A percentile compares a stretch with the other conserved stretches of the same genome.
These are phyloP conservation scores for Papilionanthe hybrid DNA, from an alignment of 116 monocot species.

Conservation along the genomic window DNA sequence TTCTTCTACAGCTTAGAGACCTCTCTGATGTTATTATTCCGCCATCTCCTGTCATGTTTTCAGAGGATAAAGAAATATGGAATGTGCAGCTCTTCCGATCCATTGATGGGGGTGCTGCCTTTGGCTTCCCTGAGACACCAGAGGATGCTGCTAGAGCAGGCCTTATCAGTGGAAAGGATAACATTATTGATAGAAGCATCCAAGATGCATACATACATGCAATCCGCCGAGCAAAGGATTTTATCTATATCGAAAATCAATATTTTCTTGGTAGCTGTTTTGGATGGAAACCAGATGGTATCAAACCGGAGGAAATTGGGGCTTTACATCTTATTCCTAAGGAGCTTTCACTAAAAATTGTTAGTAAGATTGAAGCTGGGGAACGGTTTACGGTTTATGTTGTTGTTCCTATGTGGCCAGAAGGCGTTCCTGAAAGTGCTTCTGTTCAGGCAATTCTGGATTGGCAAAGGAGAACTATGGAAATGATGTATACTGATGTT, in stretches of 20 bases:
- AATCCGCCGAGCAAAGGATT: constrained; percentile 21
- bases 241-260: constrained; percentile 30
- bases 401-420: constrained; percentile 31
- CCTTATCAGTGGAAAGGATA: constrained; percentile 22
- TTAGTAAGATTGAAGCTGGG: constrained; percentile 31
- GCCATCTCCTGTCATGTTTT: constrained; percentile 18
- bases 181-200: constrained; percentile 28
- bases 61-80: constrained; percentile 15
- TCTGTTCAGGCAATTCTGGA: constrained; percentile 30
- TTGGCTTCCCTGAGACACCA: constrained; percentile 27
- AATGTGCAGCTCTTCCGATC: constrained; percentile 24
- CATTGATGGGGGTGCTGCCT: constrained; percentile 20
- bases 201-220: constrained; percentile 30
- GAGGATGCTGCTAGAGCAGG: constrained; percentile 26
- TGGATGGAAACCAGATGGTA: constrained; percentile 19
- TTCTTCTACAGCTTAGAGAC: constrained; percentile 12
- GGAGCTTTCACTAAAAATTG: constrained; percentile 26
- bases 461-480: constrained; percentile 34
- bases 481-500: constrained; percentile 29
- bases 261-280: constrained; percentile 31
- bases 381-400: constrained; percentile 27
- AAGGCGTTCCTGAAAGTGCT: constrained; percentile 19
- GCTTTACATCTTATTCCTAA: constrained; percentile 27
- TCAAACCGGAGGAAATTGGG: constrained; percentile 27
- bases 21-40: constrained; percentile 21